Evolutionary conservation across 257 asterid genomes (phyloP), one percentile per base, ranked within the genome.

Genomic region (Catharanthus roseus): DNA sequence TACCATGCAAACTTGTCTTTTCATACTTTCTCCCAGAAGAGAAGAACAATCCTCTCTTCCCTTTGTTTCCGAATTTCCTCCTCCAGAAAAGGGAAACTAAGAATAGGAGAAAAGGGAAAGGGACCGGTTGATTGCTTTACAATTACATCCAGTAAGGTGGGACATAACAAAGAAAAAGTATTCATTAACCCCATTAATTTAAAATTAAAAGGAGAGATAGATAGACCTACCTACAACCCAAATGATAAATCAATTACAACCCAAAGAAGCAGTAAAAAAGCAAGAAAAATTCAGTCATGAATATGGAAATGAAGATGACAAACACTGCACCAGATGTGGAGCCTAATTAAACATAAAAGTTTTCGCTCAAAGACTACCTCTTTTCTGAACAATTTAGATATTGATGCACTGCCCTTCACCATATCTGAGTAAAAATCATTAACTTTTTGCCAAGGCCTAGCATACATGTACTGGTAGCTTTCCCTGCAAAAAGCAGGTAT

Each of bases 401-500:
- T 75, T 24, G 90, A 84, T 36, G 34, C 75, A 56, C 85, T 79
- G 36, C 91, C 92, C 67, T 82, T 88, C 81, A 88, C 96, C 85
- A 82, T 82, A 54, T 86, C 87, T 70, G 72, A 77, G 75, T 93
- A 93, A 79, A 91, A 88, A 71, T 83, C 85, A 76, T 78, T 83
- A 53, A 93, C 88, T 70, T 80, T 82, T 51, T 82, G 74, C 97
- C 99, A 93, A 34, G 91, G 90, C 79, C 87, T 89, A 28, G 80
- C 81, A 76, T 81, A 81, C 97, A 88, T 93, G 80, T 85, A 93
- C 84, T 91, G 80, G 77, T 89, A 85, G 75, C 97, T 82, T 83
- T 93, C 99, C 86, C 99, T 93, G 84, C 73, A 81, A 77, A 75
- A 67, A 67, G 64, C 75, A 58, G 55, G 2, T 5, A 4, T 41